Conservation (phyloP, 179 eudicot species). For the Patellifolia procumbens region DNA sequence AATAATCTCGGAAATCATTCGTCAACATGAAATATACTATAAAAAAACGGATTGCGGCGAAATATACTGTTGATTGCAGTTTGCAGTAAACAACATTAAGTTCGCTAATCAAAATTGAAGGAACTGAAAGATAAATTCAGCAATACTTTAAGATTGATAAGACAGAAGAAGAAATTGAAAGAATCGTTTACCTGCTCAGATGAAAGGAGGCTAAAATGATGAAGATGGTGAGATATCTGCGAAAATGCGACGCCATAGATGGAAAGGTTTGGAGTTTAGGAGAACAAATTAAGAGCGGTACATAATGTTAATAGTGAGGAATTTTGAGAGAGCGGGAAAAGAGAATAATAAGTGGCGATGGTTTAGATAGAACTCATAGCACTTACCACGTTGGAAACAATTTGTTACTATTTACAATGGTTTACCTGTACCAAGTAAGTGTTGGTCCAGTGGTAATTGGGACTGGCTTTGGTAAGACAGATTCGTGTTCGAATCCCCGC, state of each 20-base stretch:
- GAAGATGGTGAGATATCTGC: constrained; percentile 19
- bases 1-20: neutral
- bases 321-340: too few species aligned
- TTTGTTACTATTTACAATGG: too few species aligned
- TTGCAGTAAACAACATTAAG: too few species aligned
- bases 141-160: neutral
- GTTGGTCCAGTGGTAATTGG: too few species aligned
- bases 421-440: too few species aligned
- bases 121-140: neutral
- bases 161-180: neutral
- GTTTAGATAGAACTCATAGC: too few species aligned
- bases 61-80: neutral
- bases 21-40: constrained; percentile 6
- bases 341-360: too few species aligned
- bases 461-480: too few species aligned
- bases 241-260: constrained; percentile 23
- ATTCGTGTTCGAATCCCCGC: too few species aligned
- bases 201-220: constrained; percentile 10
- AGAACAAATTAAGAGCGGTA: neutral
- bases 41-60: neutral
- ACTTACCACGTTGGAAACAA: too few species aligned
- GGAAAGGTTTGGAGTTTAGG: neutral
- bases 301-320: neutral
- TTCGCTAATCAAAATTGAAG: neutral
- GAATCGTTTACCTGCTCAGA: constrained; percentile 21